A percentile compares a stretch with the other conserved stretches of the same genome.
Conservation (phyloP, 78 protist species). For the Blattamonas nauphoetae region DNA sequence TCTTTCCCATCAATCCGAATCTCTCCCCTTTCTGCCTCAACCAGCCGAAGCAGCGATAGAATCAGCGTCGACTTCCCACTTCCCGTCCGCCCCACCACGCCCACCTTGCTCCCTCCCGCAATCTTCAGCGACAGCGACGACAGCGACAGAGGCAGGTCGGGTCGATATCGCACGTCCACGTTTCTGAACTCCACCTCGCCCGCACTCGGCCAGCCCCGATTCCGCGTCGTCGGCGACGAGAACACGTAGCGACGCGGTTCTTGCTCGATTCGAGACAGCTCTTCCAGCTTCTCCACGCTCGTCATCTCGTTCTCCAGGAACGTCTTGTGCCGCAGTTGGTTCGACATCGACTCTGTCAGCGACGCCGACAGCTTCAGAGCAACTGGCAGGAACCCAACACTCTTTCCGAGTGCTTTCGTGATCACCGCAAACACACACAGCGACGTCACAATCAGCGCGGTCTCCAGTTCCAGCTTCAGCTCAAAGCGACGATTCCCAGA, state of each 20-base stretch:
- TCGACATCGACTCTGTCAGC: background rate
- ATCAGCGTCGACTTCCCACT: slow-evolving; percentile 33
- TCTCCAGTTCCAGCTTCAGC: too few species aligned
- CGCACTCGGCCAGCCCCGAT: slow-evolving; percentile 13
- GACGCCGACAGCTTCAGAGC: background rate
- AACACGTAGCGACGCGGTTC: background rate
- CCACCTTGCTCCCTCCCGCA: slow-evolving; percentile 37
- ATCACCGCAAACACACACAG: background rate
- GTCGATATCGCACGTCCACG: slow-evolving; percentile 30
- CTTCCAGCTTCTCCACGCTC: slow-evolving; percentile 36
- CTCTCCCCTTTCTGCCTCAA: background rate
- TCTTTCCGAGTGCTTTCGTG: background rate
- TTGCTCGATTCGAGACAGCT: background rate
- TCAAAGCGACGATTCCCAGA: too few species aligned
- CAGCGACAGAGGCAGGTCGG: slow-evolving; percentile 30
- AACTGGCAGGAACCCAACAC: background rate
- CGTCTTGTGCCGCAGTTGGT: background rate
- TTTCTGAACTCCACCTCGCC: slow-evolving; percentile 13
- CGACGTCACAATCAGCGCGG: background rate
- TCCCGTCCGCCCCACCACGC: slow-evolving; percentile 71
- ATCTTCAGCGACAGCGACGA: slow-evolving; percentile 6
- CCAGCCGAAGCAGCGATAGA: slow-evolving; percentile 2
- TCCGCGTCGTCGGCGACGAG: background rate
- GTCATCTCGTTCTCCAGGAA: slow-evolving; percentile 55
- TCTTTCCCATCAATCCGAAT: background rate